These are phyloP conservation scores for Gynandropsis gynandra DNA, from an alignment of 345 rosid species.

Conservation along the genomic window DNA sequence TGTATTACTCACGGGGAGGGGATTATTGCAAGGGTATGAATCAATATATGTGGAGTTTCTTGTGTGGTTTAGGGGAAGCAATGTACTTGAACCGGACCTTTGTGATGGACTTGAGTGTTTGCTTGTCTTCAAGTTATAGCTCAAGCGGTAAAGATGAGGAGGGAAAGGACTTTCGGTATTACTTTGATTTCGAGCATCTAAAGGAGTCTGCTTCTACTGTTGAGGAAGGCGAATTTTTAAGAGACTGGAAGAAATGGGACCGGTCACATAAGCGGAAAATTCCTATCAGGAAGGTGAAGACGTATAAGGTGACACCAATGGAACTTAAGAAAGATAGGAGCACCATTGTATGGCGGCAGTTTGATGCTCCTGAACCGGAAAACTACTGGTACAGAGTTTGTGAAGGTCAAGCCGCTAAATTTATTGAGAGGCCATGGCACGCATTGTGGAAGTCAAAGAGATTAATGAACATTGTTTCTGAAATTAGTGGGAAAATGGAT, in stretches of 20 bases:
- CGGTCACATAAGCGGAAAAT: slow-evolving; percentile 60
- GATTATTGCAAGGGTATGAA: slow-evolving; percentile 98
- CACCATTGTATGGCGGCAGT: slow-evolving; percentile 81
- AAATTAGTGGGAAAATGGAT: slow-evolving; percentile 81
- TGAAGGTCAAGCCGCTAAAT: slow-evolving; percentile 74
- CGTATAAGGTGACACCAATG: slow-evolving; percentile 56
- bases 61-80: slow-evolving; percentile 93
- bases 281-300: slow-evolving; percentile 63
- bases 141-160: slow-evolving; percentile 67
- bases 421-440: slow-evolving; percentile 76
- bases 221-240: slow-evolving; percentile 69
- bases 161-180: slow-evolving; percentile 80
- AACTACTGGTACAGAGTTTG: slow-evolving; percentile 94
- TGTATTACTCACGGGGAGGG: slow-evolving; percentile 84
- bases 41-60: slow-evolving; percentile 88
- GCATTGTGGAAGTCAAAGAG: slow-evolving; percentile 92
- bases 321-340: slow-evolving; percentile 73
- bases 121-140: slow-evolving; percentile 57
- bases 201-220: slow-evolving; percentile 72
- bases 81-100: slow-evolving; percentile 85
- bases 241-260: slow-evolving; percentile 85
- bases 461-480: slow-evolving; percentile 81
- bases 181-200: slow-evolving; percentile 88
- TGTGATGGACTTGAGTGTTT: slow-evolving; percentile 83
- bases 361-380: slow-evolving; percentile 75